Percentiles rank a stretch among this genome's conserved stretches.
These are phyloP conservation scores for Aspergillus sp. DNA, from an alignment of 2,329 filamentous ascomycete species.

Conservation along the genomic window DNA sequence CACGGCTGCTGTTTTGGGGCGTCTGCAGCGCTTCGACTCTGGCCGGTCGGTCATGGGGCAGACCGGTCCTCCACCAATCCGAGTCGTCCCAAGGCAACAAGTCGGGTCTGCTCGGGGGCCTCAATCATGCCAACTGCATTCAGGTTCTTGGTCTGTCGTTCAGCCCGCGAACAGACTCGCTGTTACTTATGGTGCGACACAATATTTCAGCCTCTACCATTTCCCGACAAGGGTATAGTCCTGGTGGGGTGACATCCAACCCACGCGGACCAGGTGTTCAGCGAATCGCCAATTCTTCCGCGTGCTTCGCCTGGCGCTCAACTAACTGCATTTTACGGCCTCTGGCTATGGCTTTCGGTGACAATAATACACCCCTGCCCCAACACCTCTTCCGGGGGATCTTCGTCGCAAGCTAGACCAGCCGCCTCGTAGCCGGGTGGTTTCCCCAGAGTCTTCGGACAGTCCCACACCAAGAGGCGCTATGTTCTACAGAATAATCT, in stretches of 20 bases:
- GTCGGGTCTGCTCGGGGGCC: conserved; percentile 17
- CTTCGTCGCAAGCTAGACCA: conserved; percentile 4
- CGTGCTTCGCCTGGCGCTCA: neutral
- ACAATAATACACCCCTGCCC: neutral
- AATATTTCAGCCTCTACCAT: neutral
- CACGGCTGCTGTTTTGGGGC: conserved; percentile 23
- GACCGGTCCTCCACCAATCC: conserved; percentile 17
- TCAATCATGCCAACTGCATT: neutral
- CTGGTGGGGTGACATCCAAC: neutral
- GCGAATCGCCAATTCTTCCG: neutral
- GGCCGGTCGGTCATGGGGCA: conserved; percentile 20
- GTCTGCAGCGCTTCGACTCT: conserved; percentile 18
- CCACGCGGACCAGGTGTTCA: neutral
- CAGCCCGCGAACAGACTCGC: neutral
- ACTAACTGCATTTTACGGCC: neutral
- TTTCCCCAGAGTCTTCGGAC: conserved; percentile 2
- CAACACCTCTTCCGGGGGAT: conserved; percentile 11
- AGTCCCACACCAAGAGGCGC: conserved; percentile 6
- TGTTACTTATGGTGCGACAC: neutral
- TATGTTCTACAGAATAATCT: neutral
- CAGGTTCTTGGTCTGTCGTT: neutral
- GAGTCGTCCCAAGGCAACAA: neutral
- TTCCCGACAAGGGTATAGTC: neutral
- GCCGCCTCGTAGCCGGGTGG: neutral
- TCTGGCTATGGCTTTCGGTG: neutral